A percentile compares a stretch with the other conserved stretches of the same genome.
Conservation (phyloP, 345 rosid species). For the Salix arbutifolia region DNA sequence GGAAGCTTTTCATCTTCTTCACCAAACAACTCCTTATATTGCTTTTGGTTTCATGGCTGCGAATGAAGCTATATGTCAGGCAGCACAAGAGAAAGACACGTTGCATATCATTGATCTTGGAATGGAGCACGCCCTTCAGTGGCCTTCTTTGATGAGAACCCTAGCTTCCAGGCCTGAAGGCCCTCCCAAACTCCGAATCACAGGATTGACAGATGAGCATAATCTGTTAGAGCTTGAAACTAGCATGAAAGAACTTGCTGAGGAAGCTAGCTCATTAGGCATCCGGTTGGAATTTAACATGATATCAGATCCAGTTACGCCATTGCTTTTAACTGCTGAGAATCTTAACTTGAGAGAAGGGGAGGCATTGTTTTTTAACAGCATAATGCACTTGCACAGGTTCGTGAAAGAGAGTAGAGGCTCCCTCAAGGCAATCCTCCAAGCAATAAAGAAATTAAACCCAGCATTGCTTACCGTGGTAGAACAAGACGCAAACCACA, state of each 20-base stretch:
- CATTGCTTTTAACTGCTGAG: slow-evolving; percentile 37
- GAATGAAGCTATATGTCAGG: slow-evolving; percentile 55
- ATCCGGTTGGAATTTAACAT: slow-evolving; percentile 32
- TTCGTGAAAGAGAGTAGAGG: slow-evolving; percentile 63
- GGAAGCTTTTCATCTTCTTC: slow-evolving; percentile 57
- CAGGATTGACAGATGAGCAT: slow-evolving; percentile 30
- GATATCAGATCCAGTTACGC: slow-evolving; percentile 32
- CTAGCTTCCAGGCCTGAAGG: slow-evolving; percentile 54
- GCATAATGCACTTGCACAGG: slow-evolving; percentile 56
- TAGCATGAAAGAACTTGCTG: slow-evolving; percentile 30
- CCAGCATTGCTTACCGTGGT: slow-evolving; percentile 49
- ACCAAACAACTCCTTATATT: slow-evolving; percentile 55
- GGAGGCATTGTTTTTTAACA: slow-evolving; percentile 46
- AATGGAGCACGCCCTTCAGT: slow-evolving; percentile 52
- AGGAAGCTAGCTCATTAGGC: slow-evolving; percentile 42
- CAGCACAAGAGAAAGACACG: slow-evolving; percentile 40
- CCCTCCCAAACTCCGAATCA: slow-evolving; percentile 44
- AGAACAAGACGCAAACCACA: slow-evolving; percentile 71
- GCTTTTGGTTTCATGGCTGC: slow-evolving; percentile 62
- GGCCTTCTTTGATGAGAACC: slow-evolving; percentile 49
- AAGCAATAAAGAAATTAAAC: slow-evolving; percentile 50
- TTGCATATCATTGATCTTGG: slow-evolving; percentile 55
- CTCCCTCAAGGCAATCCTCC: slow-evolving; percentile 60
- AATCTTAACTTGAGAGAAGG: slow-evolving; percentile 44
- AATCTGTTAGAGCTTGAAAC: slow-evolving; percentile 24